A percentile compares a stretch with the other conserved stretches of the same genome.
These are phyloP conservation scores for Basipetospora sp. DNA, from an alignment of 2,329 filamentous ascomycete genomes.

Conservation along the genomic window DNA sequence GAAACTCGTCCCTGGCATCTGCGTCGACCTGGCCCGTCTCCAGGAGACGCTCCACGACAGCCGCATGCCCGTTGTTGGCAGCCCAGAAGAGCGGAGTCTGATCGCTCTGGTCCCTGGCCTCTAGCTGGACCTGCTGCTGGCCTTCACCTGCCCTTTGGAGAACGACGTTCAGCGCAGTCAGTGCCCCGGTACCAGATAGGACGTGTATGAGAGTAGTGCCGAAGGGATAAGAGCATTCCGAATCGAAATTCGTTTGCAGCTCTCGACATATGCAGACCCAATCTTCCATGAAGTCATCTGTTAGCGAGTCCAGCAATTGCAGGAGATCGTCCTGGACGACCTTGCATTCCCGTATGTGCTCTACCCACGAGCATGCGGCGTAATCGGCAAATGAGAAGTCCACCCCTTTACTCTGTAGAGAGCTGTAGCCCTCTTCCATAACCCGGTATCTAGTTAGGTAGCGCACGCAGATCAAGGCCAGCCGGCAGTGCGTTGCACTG, in stretches of 20 bases:
- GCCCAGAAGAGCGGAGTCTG: neutral
- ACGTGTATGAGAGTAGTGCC: neutral
- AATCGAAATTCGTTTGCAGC: too few species aligned
- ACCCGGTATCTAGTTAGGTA: too few species aligned
- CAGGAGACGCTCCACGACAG: neutral
- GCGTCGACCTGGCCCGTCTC: neutral
- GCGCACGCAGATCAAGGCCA: constrained; percentile 14
- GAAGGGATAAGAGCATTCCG: too few species aligned
- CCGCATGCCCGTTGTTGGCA: neutral
- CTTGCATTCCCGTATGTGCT: neutral
- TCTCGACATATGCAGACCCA: neutral
- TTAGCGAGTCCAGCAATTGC: neutral
- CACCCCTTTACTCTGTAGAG: too few species aligned
- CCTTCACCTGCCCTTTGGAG: neutral
- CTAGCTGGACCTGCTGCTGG: too few species aligned
- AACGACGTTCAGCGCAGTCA: neutral
- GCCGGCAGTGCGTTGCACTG: constrained; percentile 9
- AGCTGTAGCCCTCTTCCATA: too few species aligned
- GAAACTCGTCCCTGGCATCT: neutral
- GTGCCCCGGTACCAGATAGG: neutral
- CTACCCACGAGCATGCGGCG: neutral
- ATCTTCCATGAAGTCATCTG: neutral
- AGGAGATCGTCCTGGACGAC: neutral
- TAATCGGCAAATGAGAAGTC: neutral
- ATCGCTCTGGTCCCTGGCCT: neutral